Base-by-base conservation (phyloP, 1,284 basidiomycete genomes). In the Ceratobasidium sp. region DNA sequence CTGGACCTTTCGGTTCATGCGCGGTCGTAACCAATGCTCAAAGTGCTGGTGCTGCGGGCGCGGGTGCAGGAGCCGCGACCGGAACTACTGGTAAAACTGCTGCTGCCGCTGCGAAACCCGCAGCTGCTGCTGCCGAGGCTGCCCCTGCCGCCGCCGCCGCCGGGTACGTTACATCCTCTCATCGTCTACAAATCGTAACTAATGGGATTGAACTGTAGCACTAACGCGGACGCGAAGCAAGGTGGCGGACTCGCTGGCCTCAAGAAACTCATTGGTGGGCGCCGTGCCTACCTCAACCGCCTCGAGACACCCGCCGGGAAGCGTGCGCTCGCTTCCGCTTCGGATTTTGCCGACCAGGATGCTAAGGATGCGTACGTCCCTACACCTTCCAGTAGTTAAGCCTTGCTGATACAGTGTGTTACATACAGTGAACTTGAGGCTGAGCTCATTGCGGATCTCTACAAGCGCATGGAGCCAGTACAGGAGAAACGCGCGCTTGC, bases 1-100 rank as follows among this genome's bases (percentile, higher is more conserved):
- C 72, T 48, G 72, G 72, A 29, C 72, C 72, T 24, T 73, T 73
- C 31, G 72, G 72, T 5, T 73, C 72, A 5, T 73, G 72, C 60
- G 72, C 51, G 0, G 51, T 41, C 17, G 31, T 73, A 24, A 73
- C 72, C 15, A 62, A 71, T n/a, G 19, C 7, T 14, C 41, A 69
- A 41, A 14, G 14, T 15, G 33, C 15, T 8, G 47, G 56, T n/a
- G 31, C 31, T 19, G 31, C 31, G 7, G 54, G 54, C 6, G 8
- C n/a, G 2, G 22, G 44, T 14, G 50, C 27, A 4, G 22, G 7
- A 11, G 8, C 36, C 7, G 27, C 24, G 8, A 27, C 36, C 17
- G 27, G 44, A 7, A 15, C 47, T 19, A 44, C 41, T 17, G 41
- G 15, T 14, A 53, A 22, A 17, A 33, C 57, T n/a, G 57, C 56